Percentiles rank a stretch among this genome's conserved stretches.
These are phyloP conservation scores for Fusarium cyanostomum DNA, from an alignment of 2,329 filamentous ascomycete genomes.

Conservation along the genomic window DNA sequence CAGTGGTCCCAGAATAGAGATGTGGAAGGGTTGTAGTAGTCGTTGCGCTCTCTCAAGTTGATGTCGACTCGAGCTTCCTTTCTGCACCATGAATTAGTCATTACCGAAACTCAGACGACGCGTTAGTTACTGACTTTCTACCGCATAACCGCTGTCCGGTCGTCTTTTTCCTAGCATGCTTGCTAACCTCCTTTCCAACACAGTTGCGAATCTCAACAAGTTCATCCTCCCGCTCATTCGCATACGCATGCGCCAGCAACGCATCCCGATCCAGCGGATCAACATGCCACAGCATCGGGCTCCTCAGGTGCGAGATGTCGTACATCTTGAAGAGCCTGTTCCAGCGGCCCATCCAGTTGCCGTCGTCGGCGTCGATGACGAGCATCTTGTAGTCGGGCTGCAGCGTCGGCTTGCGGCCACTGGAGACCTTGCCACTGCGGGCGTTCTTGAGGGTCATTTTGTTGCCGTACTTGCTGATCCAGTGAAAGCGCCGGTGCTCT, in stretches of 20 bases:
- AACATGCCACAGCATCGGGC: constrained; percentile 85
- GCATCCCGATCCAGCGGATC: constrained; percentile 80
- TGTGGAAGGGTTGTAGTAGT: constrained; percentile 73
- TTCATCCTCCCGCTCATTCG: constrained; percentile 67
- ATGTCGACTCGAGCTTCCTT: constrained; percentile 61
- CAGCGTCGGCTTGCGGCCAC: background rate
- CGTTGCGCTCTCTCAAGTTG: constrained; percentile 73
- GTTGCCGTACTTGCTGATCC: constrained; percentile 73
- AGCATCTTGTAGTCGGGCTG: constrained; percentile 57
- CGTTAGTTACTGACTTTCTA: constrained; percentile 52
- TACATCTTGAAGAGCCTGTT: constrained; percentile 73
- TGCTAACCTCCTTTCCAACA: constrained; percentile 82
- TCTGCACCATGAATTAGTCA: constrained; percentile 34
- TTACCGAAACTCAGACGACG: too few relatives aligned
- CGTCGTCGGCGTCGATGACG: constrained; percentile 72
- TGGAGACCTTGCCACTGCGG: constrained; percentile 46
- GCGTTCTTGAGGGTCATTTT: constrained; percentile 65
- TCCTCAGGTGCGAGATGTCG: constrained; percentile 76
- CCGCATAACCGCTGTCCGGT: constrained; percentile 47
- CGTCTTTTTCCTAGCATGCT: constrained; percentile 77
- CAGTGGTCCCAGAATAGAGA: constrained; percentile 72
- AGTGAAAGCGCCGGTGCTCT: constrained; percentile 83
- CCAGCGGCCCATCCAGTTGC: constrained; percentile 77
- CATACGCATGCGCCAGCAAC: constrained; percentile 73
- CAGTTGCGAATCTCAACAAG: constrained; percentile 76